These are phyloP conservation scores for Iberis pinnata DNA, from an alignment of 345 rosid genomes.

Conservation along the genomic window DNA sequence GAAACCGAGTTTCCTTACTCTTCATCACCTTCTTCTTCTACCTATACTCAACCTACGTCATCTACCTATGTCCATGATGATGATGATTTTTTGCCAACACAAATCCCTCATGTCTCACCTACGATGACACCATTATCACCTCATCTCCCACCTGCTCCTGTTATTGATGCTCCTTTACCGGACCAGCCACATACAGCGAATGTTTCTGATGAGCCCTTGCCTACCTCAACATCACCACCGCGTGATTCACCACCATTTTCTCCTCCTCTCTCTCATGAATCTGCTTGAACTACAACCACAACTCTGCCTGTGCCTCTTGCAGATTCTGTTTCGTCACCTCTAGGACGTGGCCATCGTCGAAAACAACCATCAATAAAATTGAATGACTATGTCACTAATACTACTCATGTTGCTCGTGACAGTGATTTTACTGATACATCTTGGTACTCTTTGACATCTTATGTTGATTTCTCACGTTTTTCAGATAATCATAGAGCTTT, in stretches of 20 bases:
- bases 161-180: too few relatives aligned
- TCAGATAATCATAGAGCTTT: neutral
- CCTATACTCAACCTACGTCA: neutral
- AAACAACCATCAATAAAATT: neutral
- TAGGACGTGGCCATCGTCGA: neutral
- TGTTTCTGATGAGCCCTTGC: too few relatives aligned
- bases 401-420: neutral
- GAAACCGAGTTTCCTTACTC: too few relatives aligned
- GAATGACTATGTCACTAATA: neutral
- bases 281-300: too few relatives aligned
- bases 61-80: neutral
- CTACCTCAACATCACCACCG: too few relatives aligned
- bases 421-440: neutral
- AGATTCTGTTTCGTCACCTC: neutral
- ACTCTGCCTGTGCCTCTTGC: accelerated
- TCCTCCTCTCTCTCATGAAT: too few relatives aligned
- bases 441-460: neutral
- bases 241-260: too few relatives aligned
- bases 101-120: too few relatives aligned
- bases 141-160: too few relatives aligned
- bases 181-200: too few relatives aligned
- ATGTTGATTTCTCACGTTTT: neutral
- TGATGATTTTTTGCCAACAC: neutral
- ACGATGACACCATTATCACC: too few relatives aligned
- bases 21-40: neutral